Base-by-base conservation (phyloP, 169 alveolate species). In the Cryptosporidium felis region DNA sequence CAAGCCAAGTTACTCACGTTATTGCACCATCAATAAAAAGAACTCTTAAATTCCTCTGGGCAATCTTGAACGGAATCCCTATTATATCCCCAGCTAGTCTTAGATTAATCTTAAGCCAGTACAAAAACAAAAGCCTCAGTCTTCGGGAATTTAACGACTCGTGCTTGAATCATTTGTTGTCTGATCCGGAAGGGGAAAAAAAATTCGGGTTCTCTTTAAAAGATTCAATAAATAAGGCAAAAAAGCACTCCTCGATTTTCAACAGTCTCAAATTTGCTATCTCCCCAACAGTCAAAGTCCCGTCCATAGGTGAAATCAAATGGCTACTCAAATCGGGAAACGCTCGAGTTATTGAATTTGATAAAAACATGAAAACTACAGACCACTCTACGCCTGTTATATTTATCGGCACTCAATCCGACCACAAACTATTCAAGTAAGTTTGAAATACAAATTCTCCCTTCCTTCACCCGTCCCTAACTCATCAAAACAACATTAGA, bases 21-120 rank as follows among this genome's bases (percentile, higher is more conserved):
- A 49, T 74, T 3, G 6, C 85, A 3, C 41, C 85, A 8, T 74
- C 85, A 49, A 74, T 74, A 34, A 74, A 74, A 30, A 74, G 85
- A 36, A 74, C 85, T 9, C 40, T 74, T 16, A 74, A 74, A 16
- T 74, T 74, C 28, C 23, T 74, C 6, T 74, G 85, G 85, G 85
- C 85, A 53, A 61, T 74, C 32, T 53, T 60, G 5, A 74, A 53
- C 14, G 85, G 85, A 38, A 23, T 74, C 16, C 67, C 85, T 4
- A 74, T 74, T 18, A 74, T 74, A 51, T 53, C 85, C 2, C 85
- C 85, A n/a, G 6, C 16, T 21, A 74, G 74, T 10, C 16, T 74
- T 38, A 74, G 53, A 21, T 18, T 18, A 3, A 56, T 56, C 21
- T 36, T 74, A 12, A 38, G 16, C 56, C 18, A 61, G 4, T 18